Evolutionary conservation across 108 stramenopile species (phyloP), one percentile per base, ranked within the genome.

Genomic region (Hondaea fermentalgiana): DNA sequence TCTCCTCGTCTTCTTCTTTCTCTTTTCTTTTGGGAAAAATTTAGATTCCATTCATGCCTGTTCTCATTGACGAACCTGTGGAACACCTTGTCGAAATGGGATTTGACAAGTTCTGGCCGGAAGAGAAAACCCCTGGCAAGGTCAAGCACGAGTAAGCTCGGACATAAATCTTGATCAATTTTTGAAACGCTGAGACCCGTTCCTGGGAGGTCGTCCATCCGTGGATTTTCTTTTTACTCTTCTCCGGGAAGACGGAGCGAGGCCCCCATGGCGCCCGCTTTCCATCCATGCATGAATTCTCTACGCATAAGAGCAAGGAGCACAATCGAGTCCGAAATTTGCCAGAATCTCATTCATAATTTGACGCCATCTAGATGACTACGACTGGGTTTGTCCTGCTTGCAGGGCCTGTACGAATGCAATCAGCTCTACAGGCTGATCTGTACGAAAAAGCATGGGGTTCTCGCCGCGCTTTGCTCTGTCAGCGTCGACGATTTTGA

Each of bases 1-100:
- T 59, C n/a, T 59, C 2, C n/a, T 59, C n/a, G 2, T 59, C n/a
- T 23, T 59, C 21, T 59, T 23, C 42, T 17, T 69, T 17, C 10
- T 17, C 42, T 69, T 69, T 69, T 8, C 42, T 69, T 28, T 14
- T 69, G 14, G 0, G 5, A 10, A 0, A 5, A 28, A 21, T 8
- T 4, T 43, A 19, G 44, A 88, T 88, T 23, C 88, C 88, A 8
- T 51, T 88, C 25, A 64, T 88, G 88, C 88, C 88, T 4, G 4
- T 83, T 12, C 59, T 88, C 45, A 60, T 88, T 43, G 88, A 88
- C 29, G 60, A 60, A 60, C 88, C 88, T 23, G 60, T 53, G 60
- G 88, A 88, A 35, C 88, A 88, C 88, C 5, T 88, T 5, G 60
- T 88, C 10, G 60, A 69, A 4, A 21, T 21, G 59, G 60, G 17